phyloP scores from a whole-genome alignment of 2,329 filamentous ascomycete species.

The Penicillium sp. region DNA sequence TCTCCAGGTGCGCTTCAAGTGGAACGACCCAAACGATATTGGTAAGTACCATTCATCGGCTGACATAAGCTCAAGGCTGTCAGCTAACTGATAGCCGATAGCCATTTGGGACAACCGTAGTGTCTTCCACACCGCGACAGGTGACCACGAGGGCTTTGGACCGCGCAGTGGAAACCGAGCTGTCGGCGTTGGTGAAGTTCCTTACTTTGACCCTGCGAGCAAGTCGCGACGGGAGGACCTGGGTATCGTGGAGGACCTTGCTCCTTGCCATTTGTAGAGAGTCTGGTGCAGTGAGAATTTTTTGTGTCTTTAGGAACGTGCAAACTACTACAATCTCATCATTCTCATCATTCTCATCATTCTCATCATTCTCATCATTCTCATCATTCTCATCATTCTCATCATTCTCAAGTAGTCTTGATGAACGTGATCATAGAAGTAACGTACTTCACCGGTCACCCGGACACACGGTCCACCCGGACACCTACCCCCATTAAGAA shows the following conservation, averaged over 20 bases:
- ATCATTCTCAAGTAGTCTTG: too few species aligned
- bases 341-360: too few species aligned
- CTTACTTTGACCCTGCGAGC: slow-evolving; percentile 53
- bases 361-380: too few species aligned
- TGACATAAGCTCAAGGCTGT: background rate
- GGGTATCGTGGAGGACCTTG: slow-evolving; percentile 20
- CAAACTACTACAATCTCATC: too few species aligned
- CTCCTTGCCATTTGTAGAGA: slow-evolving; percentile 20
- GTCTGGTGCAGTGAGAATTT: too few species aligned
- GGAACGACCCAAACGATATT: slow-evolving; percentile 43
- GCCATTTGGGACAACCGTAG: slow-evolving; percentile 62
- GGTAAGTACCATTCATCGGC: slow-evolving; percentile 13
- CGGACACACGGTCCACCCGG: too few species aligned
- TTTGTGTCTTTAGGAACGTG: too few species aligned
- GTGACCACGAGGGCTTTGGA: slow-evolving; percentile 52
- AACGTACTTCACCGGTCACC: too few species aligned
- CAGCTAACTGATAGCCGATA: slow-evolving; percentile 8
- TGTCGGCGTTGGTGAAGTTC: slow-evolving; percentile 56
- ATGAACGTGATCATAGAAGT: too few species aligned
- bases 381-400: too few species aligned
- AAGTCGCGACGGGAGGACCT: slow-evolving; percentile 29
- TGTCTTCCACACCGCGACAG: slow-evolving; percentile 57
- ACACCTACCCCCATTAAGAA: too few species aligned
- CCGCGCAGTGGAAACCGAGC: slow-evolving; percentile 53
- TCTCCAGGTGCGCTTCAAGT: slow-evolving; percentile 39